Evolutionary conservation across 2,329 filamentous ascomycete genomes (phyloP).

Genomic region (Monilinia vaccinii-corymbosi): DNA sequence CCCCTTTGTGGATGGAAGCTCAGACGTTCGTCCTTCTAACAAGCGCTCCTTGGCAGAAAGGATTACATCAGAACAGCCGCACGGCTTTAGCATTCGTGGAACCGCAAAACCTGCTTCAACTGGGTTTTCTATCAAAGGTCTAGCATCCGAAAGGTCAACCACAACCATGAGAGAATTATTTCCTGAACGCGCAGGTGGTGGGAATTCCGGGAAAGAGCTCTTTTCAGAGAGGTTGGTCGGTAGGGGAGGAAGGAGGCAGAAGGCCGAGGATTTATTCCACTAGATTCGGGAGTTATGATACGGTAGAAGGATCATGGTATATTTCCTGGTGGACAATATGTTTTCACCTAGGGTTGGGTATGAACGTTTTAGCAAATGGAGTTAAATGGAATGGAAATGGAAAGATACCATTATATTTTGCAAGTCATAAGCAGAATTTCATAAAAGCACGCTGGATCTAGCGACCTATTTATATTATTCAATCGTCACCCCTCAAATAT

Average conservation of each 20-base stretch:
- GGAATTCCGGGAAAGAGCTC: slow-evolving; percentile 59
- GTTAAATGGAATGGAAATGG: neutral
- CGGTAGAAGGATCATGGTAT: neutral
- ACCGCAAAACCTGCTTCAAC: slow-evolving; percentile 37
- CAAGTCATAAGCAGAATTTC: neutral
- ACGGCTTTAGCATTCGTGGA: slow-evolving; percentile 50
- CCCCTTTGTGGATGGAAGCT: slow-evolving; percentile 39
- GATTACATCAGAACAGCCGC: slow-evolving; percentile 28
- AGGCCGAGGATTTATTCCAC: slow-evolving; percentile 64
- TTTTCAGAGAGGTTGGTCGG: slow-evolving; percentile 53
- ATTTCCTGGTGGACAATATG: neutral
- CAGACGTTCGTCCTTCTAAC: slow-evolving; percentile 21
- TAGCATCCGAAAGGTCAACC: slow-evolving; percentile 43
- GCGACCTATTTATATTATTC: neutral
- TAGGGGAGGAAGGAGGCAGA: slow-evolving; percentile 50
- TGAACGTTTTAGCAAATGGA: slow-evolving; percentile 2
- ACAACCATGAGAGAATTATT: slow-evolving; percentile 56
- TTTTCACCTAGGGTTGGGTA: neutral
- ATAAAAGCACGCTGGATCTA: neutral
- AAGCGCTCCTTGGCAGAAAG: slow-evolving; percentile 18
- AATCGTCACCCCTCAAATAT: neutral
- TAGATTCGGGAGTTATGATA: slow-evolving; percentile 31
- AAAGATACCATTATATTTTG: slow-evolving; percentile 3
- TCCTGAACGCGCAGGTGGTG: slow-evolving; percentile 47
- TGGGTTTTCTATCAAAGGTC: slow-evolving; percentile 60